Evolutionary conservation across 441 rosid species (phyloP).

Genomic region (Brassica balearica): DNA sequence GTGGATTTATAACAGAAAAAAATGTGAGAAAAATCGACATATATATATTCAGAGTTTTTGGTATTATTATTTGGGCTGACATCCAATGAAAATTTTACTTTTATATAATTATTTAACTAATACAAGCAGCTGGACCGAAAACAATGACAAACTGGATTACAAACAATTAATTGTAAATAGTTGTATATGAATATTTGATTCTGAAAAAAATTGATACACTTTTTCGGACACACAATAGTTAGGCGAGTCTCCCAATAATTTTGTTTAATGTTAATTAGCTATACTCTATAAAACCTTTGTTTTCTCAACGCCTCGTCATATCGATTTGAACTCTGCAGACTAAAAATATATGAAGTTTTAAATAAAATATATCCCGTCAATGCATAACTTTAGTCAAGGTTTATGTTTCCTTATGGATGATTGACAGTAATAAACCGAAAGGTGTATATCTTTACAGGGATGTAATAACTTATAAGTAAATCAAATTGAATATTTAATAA

Average conservation of each 20-base stretch:
- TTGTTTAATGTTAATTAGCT: background rate
- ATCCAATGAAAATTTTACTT: constrained; percentile 2
- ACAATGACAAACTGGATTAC: constrained; percentile 16
- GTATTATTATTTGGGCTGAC: constrained; percentile 18
- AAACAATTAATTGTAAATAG: background rate
- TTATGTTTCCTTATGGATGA: no score
- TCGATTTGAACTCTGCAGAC: constrained; percentile 4
- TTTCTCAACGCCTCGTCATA: constrained; percentile 24
- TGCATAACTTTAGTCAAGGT: constrained; percentile 4
- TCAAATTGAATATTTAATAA: no score
- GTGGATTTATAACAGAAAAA: no score
- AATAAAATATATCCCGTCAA: background rate
- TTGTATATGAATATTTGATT: constrained; percentile 26
- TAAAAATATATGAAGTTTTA: constrained; percentile 11
- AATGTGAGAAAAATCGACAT: no score
- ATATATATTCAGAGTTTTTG: constrained; percentile 12
- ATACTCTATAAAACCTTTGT: constrained; percentile 4
- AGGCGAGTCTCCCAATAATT: background rate
- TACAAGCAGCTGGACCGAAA: constrained; percentile 24
- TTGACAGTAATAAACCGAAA: no score
- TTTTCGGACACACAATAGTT: background rate
- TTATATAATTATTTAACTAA: background rate
- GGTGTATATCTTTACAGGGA: no score
- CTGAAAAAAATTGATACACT: background rate
- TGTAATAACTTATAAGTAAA: no score